Evolutionary conservation across 768 basidiomycete genomes (phyloP).

Genomic region (Leucocoprinus sp.): DNA sequence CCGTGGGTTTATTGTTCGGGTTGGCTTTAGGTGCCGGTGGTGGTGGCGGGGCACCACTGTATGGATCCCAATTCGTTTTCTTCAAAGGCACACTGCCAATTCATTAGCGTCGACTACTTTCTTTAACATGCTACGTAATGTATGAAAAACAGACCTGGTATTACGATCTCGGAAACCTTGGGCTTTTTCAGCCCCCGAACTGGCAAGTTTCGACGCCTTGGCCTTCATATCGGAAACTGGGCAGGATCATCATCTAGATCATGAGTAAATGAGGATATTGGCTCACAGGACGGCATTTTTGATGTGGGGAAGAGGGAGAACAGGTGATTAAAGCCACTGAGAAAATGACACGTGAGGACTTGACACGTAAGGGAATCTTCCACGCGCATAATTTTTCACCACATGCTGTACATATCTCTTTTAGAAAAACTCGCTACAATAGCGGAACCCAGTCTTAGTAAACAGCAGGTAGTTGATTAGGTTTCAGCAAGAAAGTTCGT

Average conservation of each 20-base stretch:
- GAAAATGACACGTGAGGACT: background rate
- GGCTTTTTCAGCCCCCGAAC: conserved; percentile 41
- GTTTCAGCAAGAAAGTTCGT: no score
- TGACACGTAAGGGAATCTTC: conserved; percentile 2
- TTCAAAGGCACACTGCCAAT: conserved; percentile 43
- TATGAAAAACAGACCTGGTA: conserved; percentile 30
- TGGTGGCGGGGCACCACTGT: conserved; percentile 43
- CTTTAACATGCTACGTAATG: background rate
- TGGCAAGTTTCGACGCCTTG: conserved; percentile 55
- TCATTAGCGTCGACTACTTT: background rate
- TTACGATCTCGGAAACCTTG: conserved; percentile 49
- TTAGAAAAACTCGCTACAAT: background rate
- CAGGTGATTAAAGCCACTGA: background rate
- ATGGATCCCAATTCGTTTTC: conserved; percentile 58
- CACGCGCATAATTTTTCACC: no score
- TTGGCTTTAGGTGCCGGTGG: conserved; percentile 36
- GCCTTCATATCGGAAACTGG: conserved; percentile 60
- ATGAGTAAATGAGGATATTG: conserved; percentile 1
- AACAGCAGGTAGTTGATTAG: no score
- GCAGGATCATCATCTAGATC: conserved; percentile 4
- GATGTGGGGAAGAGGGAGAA: background rate
- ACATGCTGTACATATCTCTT: conserved; percentile 2
- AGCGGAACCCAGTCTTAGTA: no score
- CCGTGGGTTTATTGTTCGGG: conserved; percentile 23
- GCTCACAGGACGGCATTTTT: conserved; percentile 29